Evolutionary conservation across 208 protist genomes (phyloP).

Genomic region (Naegleria gruberi): DNA sequence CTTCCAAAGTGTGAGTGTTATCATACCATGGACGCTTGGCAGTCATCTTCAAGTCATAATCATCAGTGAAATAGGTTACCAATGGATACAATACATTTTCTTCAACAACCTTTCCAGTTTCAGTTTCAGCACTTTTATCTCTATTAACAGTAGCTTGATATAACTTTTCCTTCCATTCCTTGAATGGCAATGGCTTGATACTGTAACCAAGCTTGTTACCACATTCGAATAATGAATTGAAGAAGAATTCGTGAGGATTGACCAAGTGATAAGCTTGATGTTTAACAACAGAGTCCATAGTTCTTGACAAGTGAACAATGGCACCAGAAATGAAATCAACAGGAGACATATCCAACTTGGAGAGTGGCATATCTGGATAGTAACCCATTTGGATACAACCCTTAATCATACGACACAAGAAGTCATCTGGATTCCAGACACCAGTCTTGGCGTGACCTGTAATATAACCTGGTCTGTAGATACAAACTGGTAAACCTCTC

Average conservation of each 20-base stretch:
- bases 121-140: not conserved
- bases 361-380: constrained; percentile 31
- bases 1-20: constrained; percentile 12
- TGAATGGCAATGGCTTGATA: not conserved
- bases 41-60: not conserved
- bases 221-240: constrained; percentile 1
- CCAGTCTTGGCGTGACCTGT: constrained; percentile 36
- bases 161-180: not conserved
- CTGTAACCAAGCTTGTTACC: not conserved
- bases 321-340: constrained; percentile 39
- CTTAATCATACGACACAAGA: constrained; percentile 44
- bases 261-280: constrained; percentile 11
- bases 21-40: constrained; percentile 4
- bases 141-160: not conserved
- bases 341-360: constrained; percentile 39
- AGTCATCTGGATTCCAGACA: constrained; percentile 44
- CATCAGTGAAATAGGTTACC: constrained; percentile 9
- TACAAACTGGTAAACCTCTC: constrained; percentile 32
- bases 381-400: constrained; percentile 40
- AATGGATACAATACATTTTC: constrained; percentile 12
- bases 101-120: not conserved
- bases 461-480: constrained; percentile 44
- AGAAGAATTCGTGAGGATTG: constrained; percentile 18
- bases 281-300: not conserved
- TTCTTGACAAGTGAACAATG: constrained; percentile 20